Conservation (phyloP, 2,329 filamentous ascomycete species). For the Cercospora sp. region DNA sequence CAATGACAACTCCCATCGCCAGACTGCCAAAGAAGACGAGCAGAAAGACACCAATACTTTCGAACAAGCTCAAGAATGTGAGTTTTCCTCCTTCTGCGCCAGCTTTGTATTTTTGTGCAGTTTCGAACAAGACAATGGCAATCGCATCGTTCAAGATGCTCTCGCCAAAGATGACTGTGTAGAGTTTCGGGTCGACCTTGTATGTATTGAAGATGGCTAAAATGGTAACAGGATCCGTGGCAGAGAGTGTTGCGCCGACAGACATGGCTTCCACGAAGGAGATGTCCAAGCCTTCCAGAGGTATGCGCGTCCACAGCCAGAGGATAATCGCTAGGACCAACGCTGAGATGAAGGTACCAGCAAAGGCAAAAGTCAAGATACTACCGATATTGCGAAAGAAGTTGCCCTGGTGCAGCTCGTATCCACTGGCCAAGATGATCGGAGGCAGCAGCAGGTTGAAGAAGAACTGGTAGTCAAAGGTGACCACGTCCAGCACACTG, state of each 20-base stretch:
- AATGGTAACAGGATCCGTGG: constrained; percentile 96
- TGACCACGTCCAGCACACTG: constrained; percentile 85
- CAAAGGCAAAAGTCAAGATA: constrained; percentile 96
- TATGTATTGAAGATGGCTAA: constrained; percentile 98
- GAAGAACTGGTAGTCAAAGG: constrained; percentile 99
- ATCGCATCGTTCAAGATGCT: constrained; percentile 98
- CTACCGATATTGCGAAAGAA: constrained; percentile 98
- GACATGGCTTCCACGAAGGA: constrained; percentile 94
- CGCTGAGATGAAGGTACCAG: constrained; percentile 93
- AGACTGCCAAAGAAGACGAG: constrained; percentile 94
- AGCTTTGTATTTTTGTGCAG: constrained; percentile 86
- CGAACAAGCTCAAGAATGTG: constrained; percentile 79
- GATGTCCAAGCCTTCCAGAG: constrained; percentile 80
- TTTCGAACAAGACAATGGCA: constrained; percentile 97
- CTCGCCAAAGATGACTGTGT: constrained; percentile 98
- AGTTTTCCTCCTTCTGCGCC: constrained; percentile 68
- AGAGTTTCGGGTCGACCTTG: constrained; percentile 97
- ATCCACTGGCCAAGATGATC: constrained; percentile 95
- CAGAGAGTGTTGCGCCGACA: constrained; percentile 91
- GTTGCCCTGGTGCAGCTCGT: constrained; percentile 96
- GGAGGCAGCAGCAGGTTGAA: constrained; percentile 98
- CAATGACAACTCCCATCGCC: constrained; percentile 82
- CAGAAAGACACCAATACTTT: constrained; percentile 91
- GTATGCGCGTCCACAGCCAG: constrained; percentile 84
- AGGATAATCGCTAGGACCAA: constrained; percentile 88